A percentile compares a stretch with the other conserved stretches of the same genome.
Conservation (phyloP, 1,284 basidiomycete genomes). For the Puccinia hordei region DNA sequence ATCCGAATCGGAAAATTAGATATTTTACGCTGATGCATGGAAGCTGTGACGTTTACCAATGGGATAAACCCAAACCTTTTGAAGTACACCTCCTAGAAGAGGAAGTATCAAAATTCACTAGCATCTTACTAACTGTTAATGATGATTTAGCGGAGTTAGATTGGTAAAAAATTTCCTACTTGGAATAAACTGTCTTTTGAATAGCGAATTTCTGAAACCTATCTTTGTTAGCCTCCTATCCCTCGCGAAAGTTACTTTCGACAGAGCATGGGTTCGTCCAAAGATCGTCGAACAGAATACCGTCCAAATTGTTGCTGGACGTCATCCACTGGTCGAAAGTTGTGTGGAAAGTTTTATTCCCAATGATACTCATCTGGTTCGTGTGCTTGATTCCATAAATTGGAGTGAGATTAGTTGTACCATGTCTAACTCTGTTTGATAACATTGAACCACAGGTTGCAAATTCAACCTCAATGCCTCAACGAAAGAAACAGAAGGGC, state of each 20-base stretch:
- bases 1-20: background rate
- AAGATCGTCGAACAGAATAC: conserved; percentile 30
- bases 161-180: conserved; percentile 10
- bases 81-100: conserved; percentile 41
- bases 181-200: background rate
- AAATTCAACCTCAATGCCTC: background rate
- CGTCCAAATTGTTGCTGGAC: conserved; percentile 36
- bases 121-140: conserved; percentile 19
- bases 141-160: conserved; percentile 39
- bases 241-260: conserved; percentile 31
- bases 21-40: background rate
- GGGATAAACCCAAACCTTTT: background rate
- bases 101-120: conserved; percentile 8
- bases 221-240: conserved; percentile 39
- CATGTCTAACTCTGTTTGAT: background rate
- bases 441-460: conserved; percentile 15
- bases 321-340: conserved; percentile 48
- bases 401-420: background rate
- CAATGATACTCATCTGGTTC: conserved; percentile 43
- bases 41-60: too few species aligned
- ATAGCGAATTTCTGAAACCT: background rate
- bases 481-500: conserved; percentile 9
- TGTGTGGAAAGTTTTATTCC: conserved; percentile 46
- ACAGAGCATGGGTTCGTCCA: conserved; percentile 41
- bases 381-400: background rate